Evolutionary conservation across 345 rosid genomes (phyloP).

Genomic region (Streptanthus diversifolius): DNA sequence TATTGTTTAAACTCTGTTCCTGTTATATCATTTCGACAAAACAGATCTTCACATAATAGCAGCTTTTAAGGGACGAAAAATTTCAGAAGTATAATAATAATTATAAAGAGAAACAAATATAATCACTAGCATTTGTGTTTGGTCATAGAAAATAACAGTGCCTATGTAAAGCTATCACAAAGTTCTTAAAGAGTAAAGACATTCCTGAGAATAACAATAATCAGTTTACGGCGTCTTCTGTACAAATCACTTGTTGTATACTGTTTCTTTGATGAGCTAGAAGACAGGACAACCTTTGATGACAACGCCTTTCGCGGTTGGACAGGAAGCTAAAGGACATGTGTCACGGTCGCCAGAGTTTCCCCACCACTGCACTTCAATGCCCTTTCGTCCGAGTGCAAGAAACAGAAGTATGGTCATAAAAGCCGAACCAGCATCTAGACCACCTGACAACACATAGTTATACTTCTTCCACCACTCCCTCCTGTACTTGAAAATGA

Average conservation of each 20-base stretch:
- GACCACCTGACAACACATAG: constrained; percentile 71
- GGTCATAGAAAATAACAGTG: not conserved
- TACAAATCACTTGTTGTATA: constrained; percentile 7
- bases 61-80: not conserved
- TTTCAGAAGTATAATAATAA: not conserved
- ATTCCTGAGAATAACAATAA: not conserved
- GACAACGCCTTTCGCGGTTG: constrained; percentile 57
- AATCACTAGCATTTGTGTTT: constrained; percentile 2
- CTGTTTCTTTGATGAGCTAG: constrained; percentile 14
- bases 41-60: not conserved
- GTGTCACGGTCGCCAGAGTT: constrained; percentile 62
- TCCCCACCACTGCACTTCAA: constrained; percentile 73
- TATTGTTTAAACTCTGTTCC: constrained; percentile 1
- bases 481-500: constrained; percentile 46
- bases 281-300: constrained; percentile 63
- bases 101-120: not conserved
- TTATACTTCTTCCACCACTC: constrained; percentile 73
- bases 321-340: constrained; percentile 66
- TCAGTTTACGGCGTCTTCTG: constrained; percentile 15
- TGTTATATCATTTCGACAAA: not conserved
- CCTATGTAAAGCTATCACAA: constrained; percentile 11
- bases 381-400: constrained; percentile 41
- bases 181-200: constrained; percentile 18
- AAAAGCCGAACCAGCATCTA: constrained; percentile 81
- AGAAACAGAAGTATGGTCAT: constrained; percentile 60